Base-by-base conservation (phyloP, 768 basidiomycete species). In the Sporobolomyces phaffii region DNA sequence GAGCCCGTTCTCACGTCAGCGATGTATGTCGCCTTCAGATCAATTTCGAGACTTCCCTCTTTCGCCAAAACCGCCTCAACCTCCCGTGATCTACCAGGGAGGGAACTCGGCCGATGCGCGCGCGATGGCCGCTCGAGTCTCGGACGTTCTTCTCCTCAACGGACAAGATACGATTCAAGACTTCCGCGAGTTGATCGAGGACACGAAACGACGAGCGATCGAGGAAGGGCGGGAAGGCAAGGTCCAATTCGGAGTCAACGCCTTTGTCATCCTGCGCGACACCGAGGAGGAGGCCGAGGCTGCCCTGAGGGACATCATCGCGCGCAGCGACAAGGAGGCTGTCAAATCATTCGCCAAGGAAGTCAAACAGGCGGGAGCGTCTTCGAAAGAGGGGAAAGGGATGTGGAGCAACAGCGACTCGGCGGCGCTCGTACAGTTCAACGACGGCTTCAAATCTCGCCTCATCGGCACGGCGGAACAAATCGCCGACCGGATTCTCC, bases 181-280 rank as follows among this genome's bases (percentile, higher is more conserved):
- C 24, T 52, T 52, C 34, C 51, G 51, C 34, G 51, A 52, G 20
- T 34, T 52, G 31, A 52, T 52, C 34, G 51, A 52, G 17, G 51
- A 52, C 34, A 52, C 51, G 31, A 52, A 52, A 38, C 31, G 34
- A 36, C 51, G 51, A 34, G 51, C 51, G 51, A 36, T 36, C 29
- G 51, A 52, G 24, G 31, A 52, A 52, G 51, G 51, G 18, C 29
- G 51, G 22, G 24, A 14, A 14, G 51, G 34, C 14, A 14, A 36
- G 36, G 51, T 52, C 34, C 31, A 52, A 24, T 52, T 52, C 33
- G 51, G 51, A 18, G 51, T 52, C 51, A 52, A 52, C 51, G 51
- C 51, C 5, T 52, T 52, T 33, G 51, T 52, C 7, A 52, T 52
- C 33, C 17, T 52, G 29, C 29, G 51, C 31, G 51, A 52, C 5